phyloP scores from a whole-genome alignment of 176 grass and related monocot species.

The Oropetium thomaeum region DNA sequence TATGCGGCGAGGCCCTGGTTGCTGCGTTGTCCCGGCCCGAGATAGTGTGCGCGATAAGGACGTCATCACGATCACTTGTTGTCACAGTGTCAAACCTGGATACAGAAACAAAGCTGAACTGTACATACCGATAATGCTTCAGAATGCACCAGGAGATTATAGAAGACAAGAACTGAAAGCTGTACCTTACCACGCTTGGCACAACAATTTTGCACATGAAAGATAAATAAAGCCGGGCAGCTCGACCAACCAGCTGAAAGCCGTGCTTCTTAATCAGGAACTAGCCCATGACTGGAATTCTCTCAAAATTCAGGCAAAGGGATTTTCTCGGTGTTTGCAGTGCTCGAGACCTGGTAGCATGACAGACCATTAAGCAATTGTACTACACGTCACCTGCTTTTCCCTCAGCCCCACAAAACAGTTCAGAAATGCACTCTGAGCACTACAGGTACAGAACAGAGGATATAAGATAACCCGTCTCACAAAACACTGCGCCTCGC shows the following conservation, averaged over 20 bases:
- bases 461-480: neutral
- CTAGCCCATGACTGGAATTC: conserved; percentile 9
- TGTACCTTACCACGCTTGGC: neutral
- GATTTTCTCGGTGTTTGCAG: neutral
- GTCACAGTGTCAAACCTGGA: conserved; percentile 12
- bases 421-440: neutral
- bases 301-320: neutral
- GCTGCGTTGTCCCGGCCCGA: conserved; percentile 36
- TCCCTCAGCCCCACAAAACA: neutral
- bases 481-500: neutral
- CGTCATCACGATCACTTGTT: conserved; percentile 17
- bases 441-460: neutral
- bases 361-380: neutral
- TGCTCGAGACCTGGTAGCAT: neutral
- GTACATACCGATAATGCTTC: neutral
- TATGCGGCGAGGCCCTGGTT: conserved; percentile 38
- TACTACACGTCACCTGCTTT: too few relatives aligned
- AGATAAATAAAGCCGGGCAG: neutral
- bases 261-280: neutral
- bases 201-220: neutral
- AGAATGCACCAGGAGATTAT: neutral
- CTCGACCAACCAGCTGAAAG: neutral
- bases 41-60: conserved; percentile 53
- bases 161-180: neutral
- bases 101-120: neutral